These are phyloP conservation scores for Discostella pseudostelligera DNA, from an alignment of 108 stramenopile genomes.

Conservation along the genomic window DNA sequence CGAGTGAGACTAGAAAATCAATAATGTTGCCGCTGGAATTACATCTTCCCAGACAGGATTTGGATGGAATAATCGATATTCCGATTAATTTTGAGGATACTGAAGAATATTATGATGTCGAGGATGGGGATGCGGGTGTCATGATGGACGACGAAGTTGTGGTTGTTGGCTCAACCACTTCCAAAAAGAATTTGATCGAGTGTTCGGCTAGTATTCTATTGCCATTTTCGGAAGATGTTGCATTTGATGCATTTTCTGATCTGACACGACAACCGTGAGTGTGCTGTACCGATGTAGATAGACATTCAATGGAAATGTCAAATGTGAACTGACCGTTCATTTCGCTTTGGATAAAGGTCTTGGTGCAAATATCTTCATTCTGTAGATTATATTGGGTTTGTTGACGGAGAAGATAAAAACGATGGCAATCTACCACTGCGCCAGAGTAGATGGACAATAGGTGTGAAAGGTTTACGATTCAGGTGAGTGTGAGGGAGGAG, in stretches of 20 bases:
- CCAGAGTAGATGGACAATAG: slow-evolving; percentile 70
- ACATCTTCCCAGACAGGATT: not conserved
- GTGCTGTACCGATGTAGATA: not conserved
- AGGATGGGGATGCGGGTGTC: not conserved
- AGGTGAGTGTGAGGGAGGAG: slow-evolving; percentile 16
- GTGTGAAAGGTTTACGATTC: slow-evolving; percentile 60
- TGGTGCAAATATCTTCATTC: slow-evolving; percentile 75
- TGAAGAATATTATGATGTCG: not conserved
- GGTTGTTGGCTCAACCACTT: not conserved
- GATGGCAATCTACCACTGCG: slow-evolving; percentile 17
- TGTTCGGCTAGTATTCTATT: slow-evolving; percentile 45
- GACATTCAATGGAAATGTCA: no score
- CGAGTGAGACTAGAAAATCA: no score
- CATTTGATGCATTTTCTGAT: slow-evolving; percentile 82
- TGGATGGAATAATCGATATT: not conserved
- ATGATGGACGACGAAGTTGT: not conserved
- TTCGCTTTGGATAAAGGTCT: slow-evolving; percentile 9
- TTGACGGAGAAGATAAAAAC: slow-evolving; percentile 2
- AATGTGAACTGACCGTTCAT: no score
- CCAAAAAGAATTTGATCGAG: slow-evolving; percentile 26
- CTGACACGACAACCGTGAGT: slow-evolving; percentile 66
- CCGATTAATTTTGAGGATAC: not conserved
- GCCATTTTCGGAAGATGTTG: slow-evolving; percentile 66
- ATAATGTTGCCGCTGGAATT: no score
- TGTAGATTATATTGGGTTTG: slow-evolving; percentile 54